These are phyloP conservation scores for Cucurbita maxima DNA, from an alignment of 306 rosid species.

Conservation along the genomic window DNA sequence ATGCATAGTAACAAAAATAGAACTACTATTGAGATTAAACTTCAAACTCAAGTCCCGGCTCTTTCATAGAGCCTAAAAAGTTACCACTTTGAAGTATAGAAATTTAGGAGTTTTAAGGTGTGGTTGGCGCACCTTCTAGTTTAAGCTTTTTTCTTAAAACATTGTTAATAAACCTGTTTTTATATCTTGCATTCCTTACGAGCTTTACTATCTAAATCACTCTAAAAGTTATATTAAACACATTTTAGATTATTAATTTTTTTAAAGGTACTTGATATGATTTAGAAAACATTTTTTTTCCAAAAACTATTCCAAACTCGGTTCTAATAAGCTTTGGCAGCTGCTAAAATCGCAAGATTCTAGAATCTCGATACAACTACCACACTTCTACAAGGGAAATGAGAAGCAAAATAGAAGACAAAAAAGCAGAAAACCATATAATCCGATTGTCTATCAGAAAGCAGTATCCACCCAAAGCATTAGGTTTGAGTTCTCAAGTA, in stretches of 20 bases:
- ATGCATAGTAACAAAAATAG: constrained; percentile 12
- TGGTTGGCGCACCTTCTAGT: no score
- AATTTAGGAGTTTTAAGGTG: background rate
- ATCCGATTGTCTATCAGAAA: background rate
- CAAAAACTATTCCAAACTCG: no score
- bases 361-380: background rate
- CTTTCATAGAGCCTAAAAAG: background rate
- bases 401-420: background rate
- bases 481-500: background rate
- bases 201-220: no score
- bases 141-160: no score
- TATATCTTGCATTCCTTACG: no score
- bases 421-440: background rate
- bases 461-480: background rate
- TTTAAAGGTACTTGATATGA: no score
- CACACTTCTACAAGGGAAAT: background rate
- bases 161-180: no score
- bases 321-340: background rate
- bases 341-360: background rate
- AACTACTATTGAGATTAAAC: constrained; percentile 10
- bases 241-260: no score
- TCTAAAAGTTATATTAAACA: no score
- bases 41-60: background rate
- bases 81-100: background rate
- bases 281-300: no score